phyloP scores from a whole-genome alignment of 1,284 basidiomycete species.

The Calocybe gambosa region DNA sequence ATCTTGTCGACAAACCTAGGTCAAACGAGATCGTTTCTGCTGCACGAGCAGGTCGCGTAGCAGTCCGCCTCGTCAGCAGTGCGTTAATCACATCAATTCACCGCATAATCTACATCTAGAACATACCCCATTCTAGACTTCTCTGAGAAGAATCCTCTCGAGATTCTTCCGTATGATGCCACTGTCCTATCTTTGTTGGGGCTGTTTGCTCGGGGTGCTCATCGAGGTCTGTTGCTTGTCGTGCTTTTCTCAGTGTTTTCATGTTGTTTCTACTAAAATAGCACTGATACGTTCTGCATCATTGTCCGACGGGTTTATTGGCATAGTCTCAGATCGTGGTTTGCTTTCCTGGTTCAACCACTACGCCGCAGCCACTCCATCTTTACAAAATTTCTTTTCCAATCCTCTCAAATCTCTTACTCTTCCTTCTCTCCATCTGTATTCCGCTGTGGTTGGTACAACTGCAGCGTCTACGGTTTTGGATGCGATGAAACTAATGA shows the following conservation, averaged over 20 bases:
- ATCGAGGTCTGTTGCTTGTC: constrained; percentile 46
- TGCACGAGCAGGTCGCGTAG: constrained; percentile 63
- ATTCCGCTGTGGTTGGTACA: constrained; percentile 53
- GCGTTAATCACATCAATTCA: constrained; percentile 23
- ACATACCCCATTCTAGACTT: constrained; percentile 42
- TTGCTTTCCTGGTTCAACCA: constrained; percentile 59
- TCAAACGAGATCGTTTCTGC: constrained; percentile 64
- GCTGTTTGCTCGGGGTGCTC: constrained; percentile 61
- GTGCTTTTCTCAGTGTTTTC: background rate
- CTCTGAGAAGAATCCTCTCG: constrained; percentile 74
- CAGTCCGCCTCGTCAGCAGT: constrained; percentile 74
- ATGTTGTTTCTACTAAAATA: constrained; percentile 20
- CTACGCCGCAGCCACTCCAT: constrained; percentile 41
- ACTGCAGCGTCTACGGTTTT: constrained; percentile 53
- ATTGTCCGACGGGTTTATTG: constrained; percentile 38
- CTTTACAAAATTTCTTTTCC: constrained; percentile 47
- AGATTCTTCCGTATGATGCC: constrained; percentile 55
- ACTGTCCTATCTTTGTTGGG: constrained; percentile 57
- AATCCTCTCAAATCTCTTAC: constrained; percentile 51
- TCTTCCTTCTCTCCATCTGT: constrained; percentile 60
- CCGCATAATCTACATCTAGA: background rate
- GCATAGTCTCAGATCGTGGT: constrained; percentile 55
- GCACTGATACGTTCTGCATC: constrained; percentile 43
- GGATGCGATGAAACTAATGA: constrained; percentile 76
- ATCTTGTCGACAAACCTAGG: constrained; percentile 50